Percentiles rank a stretch among this genome's conserved stretches.
Evolutionary conservation across 139 green algal species (phyloP).

Genomic region (Chlorella sp.): DNA sequence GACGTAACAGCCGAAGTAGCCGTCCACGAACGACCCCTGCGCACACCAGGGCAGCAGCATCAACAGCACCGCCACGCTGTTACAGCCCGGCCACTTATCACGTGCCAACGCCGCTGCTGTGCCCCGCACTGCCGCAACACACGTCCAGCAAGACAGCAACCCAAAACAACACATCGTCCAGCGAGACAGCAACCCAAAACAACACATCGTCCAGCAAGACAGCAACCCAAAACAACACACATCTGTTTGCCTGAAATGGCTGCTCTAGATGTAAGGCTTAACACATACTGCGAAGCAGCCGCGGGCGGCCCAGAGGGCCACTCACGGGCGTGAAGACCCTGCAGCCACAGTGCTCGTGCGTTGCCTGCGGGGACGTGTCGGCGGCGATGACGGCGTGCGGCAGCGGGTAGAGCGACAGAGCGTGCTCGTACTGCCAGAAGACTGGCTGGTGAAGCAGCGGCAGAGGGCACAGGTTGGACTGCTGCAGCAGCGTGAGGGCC

Average conservation of each 20-base stretch:
- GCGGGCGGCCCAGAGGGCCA: neutral
- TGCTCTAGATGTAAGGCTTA: neutral
- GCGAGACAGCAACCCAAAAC: too few relatives aligned
- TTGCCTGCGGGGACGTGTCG: slow-evolving; percentile 45
- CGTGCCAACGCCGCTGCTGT: too few relatives aligned
- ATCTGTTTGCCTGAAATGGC: neutral
- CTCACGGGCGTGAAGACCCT: slow-evolving; percentile 69
- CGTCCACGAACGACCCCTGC: slow-evolving; percentile 60
- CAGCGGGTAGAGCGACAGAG: slow-evolving; percentile 79
- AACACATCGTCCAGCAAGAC: too few relatives aligned
- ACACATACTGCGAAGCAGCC: neutral
- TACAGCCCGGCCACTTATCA: too few relatives aligned
- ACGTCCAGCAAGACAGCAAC: too few relatives aligned
- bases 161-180: too few relatives aligned
- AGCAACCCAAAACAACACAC: neutral
- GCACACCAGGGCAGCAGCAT: too few relatives aligned
- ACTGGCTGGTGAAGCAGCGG: slow-evolving; percentile 74
- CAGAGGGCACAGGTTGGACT: slow-evolving; percentile 84
- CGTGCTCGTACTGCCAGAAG: slow-evolving; percentile 75
- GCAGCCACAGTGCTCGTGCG: slow-evolving; percentile 49
- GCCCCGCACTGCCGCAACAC: too few relatives aligned
- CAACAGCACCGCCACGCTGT: too few relatives aligned
- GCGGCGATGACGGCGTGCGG: slow-evolving; percentile 78
- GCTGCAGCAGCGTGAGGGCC: slow-evolving; percentile 80
- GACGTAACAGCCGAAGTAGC: slow-evolving; percentile 64